These are phyloP conservation scores for Themeda triandra DNA, from an alignment of 176 grass and related monocot species.

Conservation along the genomic window DNA sequence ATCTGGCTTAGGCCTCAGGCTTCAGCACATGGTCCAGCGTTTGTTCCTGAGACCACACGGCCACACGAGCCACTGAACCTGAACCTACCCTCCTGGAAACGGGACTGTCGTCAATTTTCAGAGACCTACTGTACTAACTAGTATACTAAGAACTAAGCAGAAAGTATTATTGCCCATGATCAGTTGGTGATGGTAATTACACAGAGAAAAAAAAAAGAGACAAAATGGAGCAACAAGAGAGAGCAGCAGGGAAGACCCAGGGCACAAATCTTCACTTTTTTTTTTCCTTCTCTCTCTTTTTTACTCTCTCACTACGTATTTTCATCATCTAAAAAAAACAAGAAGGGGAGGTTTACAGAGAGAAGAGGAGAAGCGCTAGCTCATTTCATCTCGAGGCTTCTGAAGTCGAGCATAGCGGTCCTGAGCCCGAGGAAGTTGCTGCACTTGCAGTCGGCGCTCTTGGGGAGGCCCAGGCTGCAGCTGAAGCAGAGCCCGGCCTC, in stretches of 20 bases:
- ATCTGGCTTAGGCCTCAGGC: conserved; percentile 23
- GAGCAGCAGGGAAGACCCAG: conserved; percentile 28
- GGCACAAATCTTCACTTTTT: conserved; percentile 15
- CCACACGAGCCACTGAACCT: conserved; percentile 9
- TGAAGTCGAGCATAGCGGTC: conserved; percentile 64
- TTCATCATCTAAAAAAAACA: conserved; percentile 13
- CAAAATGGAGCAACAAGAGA: conserved; percentile 56
- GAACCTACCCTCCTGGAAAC: not conserved
- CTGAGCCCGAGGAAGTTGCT: conserved; percentile 61
- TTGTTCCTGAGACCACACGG: not conserved
- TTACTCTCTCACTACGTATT: conserved; percentile 18
- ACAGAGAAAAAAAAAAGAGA: not conserved
- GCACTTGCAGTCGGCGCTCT: conserved; percentile 71
- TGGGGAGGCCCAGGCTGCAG: conserved; percentile 72
- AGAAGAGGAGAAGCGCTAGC: not conserved
- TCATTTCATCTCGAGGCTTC: conserved; percentile 92
- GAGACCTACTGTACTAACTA: not conserved
- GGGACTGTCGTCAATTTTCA: not conserved
- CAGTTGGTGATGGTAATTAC: conserved; percentile 46
- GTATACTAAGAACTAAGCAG: no score
- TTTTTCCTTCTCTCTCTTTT: not conserved
- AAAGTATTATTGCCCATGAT: conserved; percentile 40
- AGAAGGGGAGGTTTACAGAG: not conserved
- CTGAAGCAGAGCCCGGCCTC: conserved; percentile 68
- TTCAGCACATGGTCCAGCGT: not conserved